phyloP scores from a whole-genome alignment of 208 protist genomes.

The Acanthamoeba sp. region DNA sequence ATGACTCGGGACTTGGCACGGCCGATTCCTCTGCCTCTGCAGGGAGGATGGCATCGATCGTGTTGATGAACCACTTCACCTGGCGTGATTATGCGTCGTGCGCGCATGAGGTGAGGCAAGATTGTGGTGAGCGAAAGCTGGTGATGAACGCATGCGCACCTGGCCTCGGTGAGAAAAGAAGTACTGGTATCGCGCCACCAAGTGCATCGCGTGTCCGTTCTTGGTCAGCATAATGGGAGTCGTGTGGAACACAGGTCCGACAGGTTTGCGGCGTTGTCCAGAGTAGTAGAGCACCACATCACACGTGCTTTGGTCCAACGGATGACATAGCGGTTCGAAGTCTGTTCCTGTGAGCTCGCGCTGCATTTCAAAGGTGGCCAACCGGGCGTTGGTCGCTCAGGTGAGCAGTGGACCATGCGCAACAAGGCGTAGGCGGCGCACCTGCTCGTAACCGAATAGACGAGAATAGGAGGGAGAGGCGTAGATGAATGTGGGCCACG shows the following conservation, averaged over 20 bases:
- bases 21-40: too few relatives aligned
- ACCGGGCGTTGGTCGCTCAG: too few relatives aligned
- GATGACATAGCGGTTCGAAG: not conserved
- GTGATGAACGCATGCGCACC: not conserved
- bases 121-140: not conserved
- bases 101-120: not conserved
- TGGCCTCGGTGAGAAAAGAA: not conserved
- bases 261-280: not conserved
- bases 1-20: not conserved
- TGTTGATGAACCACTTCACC: not conserved
- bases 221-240: conserved; percentile 22
- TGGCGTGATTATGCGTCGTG: not conserved
- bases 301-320: not conserved
- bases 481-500: not conserved
- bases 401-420: not conserved
- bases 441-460: not conserved
- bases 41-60: not conserved
- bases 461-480: not conserved
- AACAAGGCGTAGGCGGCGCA: not conserved
- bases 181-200: not conserved
- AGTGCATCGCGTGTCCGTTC: not conserved
- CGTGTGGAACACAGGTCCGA: not conserved
- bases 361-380: not conserved
- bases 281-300: not conserved
- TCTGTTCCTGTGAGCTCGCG: not conserved